Conservation (phyloP, 805 yeast genomes). For the Wickerhamiella slavikovae region DNA sequence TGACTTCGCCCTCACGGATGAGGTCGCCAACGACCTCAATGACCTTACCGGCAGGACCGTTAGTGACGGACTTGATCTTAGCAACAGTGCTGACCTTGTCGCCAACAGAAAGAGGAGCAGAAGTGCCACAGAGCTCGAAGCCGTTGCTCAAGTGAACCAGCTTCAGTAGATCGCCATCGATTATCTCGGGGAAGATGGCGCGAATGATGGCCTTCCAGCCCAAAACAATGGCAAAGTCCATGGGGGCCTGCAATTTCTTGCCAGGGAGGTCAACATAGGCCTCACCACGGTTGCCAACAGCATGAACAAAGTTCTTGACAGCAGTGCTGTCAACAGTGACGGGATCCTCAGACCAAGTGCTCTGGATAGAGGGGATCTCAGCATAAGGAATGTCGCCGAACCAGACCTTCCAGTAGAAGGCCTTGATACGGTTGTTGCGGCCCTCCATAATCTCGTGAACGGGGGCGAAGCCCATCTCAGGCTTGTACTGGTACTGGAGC, state of each 20-base stretch:
- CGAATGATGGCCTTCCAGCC: slow-evolving; percentile 98
- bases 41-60: slow-evolving; percentile 82
- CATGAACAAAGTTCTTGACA: slow-evolving; percentile 85
- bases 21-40: slow-evolving; percentile 90
- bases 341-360: slow-evolving; percentile 35
- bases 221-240: slow-evolving; percentile 96
- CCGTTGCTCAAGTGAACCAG: slow-evolving; percentile 91
- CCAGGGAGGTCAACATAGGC: slow-evolving; percentile 79
- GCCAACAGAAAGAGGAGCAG: slow-evolving; percentile 70
- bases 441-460: slow-evolving; percentile 74
- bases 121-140: slow-evolving; percentile 82
- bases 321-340: slow-evolving; percentile 51
- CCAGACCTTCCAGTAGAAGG: slow-evolving; percentile 96
- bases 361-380: slow-evolving; percentile 41
- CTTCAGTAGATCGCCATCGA: slow-evolving; percentile 89
- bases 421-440: slow-evolving; percentile 82
- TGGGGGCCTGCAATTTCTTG: slow-evolving; percentile 66
- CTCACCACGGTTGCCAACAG: slow-evolving; percentile 92
- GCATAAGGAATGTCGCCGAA: slow-evolving; percentile 45
- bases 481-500: slow-evolving; percentile 58
- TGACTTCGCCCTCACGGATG: slow-evolving; percentile 52
- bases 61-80: slow-evolving; percentile 67
- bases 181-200: slow-evolving; percentile 91
- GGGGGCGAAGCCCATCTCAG: slow-evolving; percentile 89
- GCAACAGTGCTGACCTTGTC: slow-evolving; percentile 73